Evolutionary conservation across 768 basidiomycete species (phyloP), one percentile per base, ranked within the genome.

Genomic region (Leccinellum luteum): DNA sequence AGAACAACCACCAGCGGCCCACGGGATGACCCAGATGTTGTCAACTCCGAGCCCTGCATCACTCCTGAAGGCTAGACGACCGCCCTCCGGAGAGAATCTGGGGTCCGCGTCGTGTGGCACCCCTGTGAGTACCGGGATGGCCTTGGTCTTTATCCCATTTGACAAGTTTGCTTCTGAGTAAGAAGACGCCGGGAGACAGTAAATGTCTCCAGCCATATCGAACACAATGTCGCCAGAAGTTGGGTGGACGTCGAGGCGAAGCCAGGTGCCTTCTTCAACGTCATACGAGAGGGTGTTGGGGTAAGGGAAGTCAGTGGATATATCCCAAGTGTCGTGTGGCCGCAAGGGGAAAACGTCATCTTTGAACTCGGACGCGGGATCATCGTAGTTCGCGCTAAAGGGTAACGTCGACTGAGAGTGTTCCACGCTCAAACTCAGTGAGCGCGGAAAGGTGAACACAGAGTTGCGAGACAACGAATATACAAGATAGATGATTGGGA

Each of bases 221-320:
- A 89, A 90, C 7, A 89, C 78, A 47, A 90, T 79, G 61, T 90
- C 88, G 13, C 88, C 87, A 3, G 81, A 79, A 53, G 74, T 72
- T n/a, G 86, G 85, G 59, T 87, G 83, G 2, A 89, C 87, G 64
- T 89, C 88, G 30, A 90, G 79, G 12, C 87, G 79, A 53, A 90
- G 73, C 87, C 87, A 90, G 34, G 89, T 90, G 8, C 88, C 89
- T 66, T 89, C 85, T 43, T 79, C 75, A 14, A 89, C 87, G 55
- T 88, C 83, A 67, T 85, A 90, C 55, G 81, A 78, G 31, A 89
- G 74, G 19, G 71, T 72, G n/a, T 87, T 83, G 1, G 86, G 84
- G 70, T 83, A 81, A n/a, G 82, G 78, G 62, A 81, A 89, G 73
- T 89, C 85, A 21, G 86, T 88, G 21, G 87, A 89, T 59, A 90